These are phyloP conservation scores for Striga hermonthica DNA, from an alignment of 305 asterid genomes.

Conservation along the genomic window DNA sequence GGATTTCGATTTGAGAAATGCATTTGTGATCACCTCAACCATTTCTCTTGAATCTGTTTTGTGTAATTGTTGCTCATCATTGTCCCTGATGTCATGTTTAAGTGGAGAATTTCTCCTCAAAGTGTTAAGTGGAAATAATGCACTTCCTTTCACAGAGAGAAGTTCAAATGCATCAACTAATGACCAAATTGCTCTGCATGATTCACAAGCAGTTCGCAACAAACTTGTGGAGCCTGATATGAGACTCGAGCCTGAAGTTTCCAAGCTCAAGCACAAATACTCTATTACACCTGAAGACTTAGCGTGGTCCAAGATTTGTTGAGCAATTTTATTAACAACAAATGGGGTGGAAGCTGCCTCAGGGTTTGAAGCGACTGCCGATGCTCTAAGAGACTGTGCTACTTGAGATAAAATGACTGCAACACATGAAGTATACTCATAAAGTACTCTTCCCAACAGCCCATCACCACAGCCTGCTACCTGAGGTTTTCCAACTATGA, in stretches of 20 bases:
- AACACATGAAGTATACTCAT: constrained; percentile 83
- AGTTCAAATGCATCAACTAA: constrained; percentile 75
- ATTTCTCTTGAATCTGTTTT: constrained; percentile 52
- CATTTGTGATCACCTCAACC: constrained; percentile 62
- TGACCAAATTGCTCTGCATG: constrained; percentile 83
- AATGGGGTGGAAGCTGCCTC: constrained; percentile 45
- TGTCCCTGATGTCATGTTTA: constrained; percentile 54
- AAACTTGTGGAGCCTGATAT: constrained; percentile 84
- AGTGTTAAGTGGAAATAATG: constrained; percentile 63
- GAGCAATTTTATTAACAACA: constrained; percentile 46
- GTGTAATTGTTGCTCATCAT: constrained; percentile 43
- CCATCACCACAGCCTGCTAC: constrained; percentile 61
- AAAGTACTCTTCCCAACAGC: constrained; percentile 70
- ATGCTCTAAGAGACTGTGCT: constrained; percentile 69
- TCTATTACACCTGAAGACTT: constrained; percentile 64
- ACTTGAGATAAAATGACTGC: constrained; percentile 72
- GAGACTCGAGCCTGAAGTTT: constrained; percentile 79
- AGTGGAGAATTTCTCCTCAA: constrained; percentile 51
- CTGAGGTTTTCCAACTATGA: constrained; percentile 44
- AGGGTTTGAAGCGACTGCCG: constrained; percentile 48
- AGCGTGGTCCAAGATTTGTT: constrained; percentile 69
- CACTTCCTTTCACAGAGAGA: constrained; percentile 48
- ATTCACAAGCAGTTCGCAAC: constrained; percentile 92
- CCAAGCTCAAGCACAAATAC: constrained; percentile 73
- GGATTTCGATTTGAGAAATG: constrained; percentile 86